Conservation (phyloP, 495 filamentous ascomycete genomes). For the Cercophora samala region DNA sequence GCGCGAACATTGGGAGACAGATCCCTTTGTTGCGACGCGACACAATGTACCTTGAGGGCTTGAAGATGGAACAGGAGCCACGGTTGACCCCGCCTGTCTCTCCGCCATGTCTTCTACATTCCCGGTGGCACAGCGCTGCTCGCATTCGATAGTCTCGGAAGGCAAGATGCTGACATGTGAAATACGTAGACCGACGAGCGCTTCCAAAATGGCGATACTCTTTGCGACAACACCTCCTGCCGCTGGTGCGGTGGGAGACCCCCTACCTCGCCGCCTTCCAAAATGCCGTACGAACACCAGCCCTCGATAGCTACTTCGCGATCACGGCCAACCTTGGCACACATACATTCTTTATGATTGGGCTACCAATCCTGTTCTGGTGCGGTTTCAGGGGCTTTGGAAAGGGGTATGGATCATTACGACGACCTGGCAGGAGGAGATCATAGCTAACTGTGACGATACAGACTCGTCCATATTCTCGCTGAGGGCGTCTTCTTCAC, state of each 20-base stretch:
- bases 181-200: conserved; percentile 65
- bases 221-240: conserved; percentile 75
- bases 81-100: background rate
- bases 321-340: conserved; percentile 96
- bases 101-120: background rate
- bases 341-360: conserved; percentile 97
- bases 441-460: conserved; percentile 16
- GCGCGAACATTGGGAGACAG: background rate
- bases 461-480: conserved; percentile 81
- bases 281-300: conserved; percentile 68
- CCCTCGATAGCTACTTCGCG: conserved; percentile 92
- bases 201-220: conserved; percentile 88
- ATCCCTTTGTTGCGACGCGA: background rate
- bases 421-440: background rate
- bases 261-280: conserved; percentile 87
- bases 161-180: conserved; percentile 11
- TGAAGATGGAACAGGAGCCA: background rate
- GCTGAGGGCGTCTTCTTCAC: conserved; percentile 89
- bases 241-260: conserved; percentile 90
- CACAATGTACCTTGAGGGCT: background rate
- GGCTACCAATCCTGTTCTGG: conserved; percentile 92
- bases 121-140: background rate
- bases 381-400: conserved; percentile 78
- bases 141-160: background rate
- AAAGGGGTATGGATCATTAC: conserved; percentile 67